Base-by-base conservation (phyloP, 176 grass and related monocot genomes). In the Aegilops longissima region DNA sequence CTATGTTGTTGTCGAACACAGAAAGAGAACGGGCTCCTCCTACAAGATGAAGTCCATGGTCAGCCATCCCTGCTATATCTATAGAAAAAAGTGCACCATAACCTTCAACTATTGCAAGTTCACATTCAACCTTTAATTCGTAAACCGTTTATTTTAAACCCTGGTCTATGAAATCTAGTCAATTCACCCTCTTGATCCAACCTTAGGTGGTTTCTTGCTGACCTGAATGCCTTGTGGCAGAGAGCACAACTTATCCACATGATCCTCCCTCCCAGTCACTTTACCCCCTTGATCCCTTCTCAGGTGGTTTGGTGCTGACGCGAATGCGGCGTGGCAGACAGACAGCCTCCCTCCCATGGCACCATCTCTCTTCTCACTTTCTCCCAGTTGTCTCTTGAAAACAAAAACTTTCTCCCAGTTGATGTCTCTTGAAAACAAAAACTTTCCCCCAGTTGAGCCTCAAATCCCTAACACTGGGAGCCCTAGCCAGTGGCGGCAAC, bases 21-120 rank as follows among this genome's bases (percentile, higher is more conserved):
- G 91, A 90, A 86, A 98, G 75, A 84, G 96, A 95, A 9, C 86
- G 88, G 66, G 92, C 93, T 87, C 96, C 93, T 82, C 96, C 96
- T 98, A 78, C 88, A 95, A 81, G 78, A 78, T 87, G 59, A 87
- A 89, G 67, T 86, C 29, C 12, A 88, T 83, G 82, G 52, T 85
- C 66, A 85, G n/a, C 45, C 73, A 92, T 72, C 82, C 66, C 54
- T 72, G 21, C 31, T 84, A 80, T 52, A 54, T 86, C 58, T 51
- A 51, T 59, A 59, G 54, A 59, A 59, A 59, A 21, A 59, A 59
- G 18, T 59, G 5, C 54, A 59, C 18, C 54, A 20, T 17, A 21
- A 59, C 54, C 54, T 20, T 59, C 18, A 59, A 59, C 54, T 59
- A 59, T 59, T 21, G 54, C 54, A 6, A 59, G 54, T 59, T 59